Conservation (phyloP, 1,139 yeast genomes). For the Blastobotrys serpentis region DNA sequence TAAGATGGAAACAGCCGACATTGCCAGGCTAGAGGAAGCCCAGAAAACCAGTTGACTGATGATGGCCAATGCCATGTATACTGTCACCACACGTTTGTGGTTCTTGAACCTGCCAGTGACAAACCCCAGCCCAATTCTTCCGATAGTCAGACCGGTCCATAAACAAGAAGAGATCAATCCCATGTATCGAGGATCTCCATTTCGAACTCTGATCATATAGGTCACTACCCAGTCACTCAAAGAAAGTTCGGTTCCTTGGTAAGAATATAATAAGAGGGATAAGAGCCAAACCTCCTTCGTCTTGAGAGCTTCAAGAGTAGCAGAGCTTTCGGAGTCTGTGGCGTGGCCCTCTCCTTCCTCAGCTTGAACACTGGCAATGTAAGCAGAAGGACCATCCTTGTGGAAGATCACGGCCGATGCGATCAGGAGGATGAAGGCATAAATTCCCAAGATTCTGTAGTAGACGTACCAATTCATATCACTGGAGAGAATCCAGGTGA, state of each 20-base stretch:
- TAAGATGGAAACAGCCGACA: conserved; percentile 43
- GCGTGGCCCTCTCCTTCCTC: conserved; percentile 2
- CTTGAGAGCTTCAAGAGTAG: conserved; percentile 17
- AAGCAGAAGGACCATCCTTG: conserved; percentile 22
- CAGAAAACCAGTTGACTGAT: conserved; percentile 28
- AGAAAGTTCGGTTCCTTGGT: conserved; percentile 69
- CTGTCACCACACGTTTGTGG: conserved; percentile 26
- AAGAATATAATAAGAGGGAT: conserved; percentile 55
- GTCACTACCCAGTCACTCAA: conserved; percentile 72
- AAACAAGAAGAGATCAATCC: conserved; percentile 68
- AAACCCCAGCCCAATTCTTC: conserved; percentile 49
- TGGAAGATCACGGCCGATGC: conserved; percentile 18
- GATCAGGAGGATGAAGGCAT: conserved; percentile 13
- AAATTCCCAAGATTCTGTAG: conserved; percentile 46
- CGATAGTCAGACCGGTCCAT: conserved; percentile 69
- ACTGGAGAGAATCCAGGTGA: conserved; percentile 48
- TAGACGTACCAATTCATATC: conserved; percentile 54
- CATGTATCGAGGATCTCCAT: conserved; percentile 45
- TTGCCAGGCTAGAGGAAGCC: conserved; percentile 18
- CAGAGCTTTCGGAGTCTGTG: conserved; percentile 13
- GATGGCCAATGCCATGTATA: conserved; percentile 28
- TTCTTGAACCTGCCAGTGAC: conserved; percentile 33
- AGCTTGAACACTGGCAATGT: conserved; percentile 14
- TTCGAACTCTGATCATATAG: conserved; percentile 54
- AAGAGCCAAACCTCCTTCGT: conserved; percentile 48